Conservation (phyloP, 805 yeast genomes). For the Saccharomycopsis sp. region DNA sequence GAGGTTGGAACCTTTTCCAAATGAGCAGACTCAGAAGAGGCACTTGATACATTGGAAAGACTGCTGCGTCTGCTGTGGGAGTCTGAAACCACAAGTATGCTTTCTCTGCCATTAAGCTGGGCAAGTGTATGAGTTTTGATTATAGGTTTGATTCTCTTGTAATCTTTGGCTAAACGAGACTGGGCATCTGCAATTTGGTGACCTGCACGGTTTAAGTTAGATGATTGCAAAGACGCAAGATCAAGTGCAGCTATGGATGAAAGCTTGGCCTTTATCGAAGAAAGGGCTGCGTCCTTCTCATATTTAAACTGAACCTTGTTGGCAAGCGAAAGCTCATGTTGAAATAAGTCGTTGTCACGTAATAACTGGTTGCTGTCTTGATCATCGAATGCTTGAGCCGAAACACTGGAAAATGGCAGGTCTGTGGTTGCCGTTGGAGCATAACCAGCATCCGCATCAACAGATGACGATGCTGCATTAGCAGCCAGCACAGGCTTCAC, state of each 20-base stretch:
- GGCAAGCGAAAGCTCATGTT: not conserved
- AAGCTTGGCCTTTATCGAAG: not conserved
- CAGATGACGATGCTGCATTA: no score
- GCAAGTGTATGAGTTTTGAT: slow-evolving; percentile 5
- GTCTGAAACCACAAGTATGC: slow-evolving; percentile 7
- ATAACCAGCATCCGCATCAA: no score
- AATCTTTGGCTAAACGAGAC: not conserved
- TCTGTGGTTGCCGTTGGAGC: no score
- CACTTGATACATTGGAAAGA: not conserved
- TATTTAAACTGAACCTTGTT: not conserved
- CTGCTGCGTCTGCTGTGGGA: not conserved
- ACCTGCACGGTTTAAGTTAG: not conserved
- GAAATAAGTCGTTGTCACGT: no score
- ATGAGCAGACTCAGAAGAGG: not conserved
- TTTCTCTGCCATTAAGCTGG: slow-evolving; percentile 12
- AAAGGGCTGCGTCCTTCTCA: slow-evolving; percentile 6
- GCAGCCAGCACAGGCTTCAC: no score
- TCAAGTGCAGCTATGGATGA: slow-evolving; percentile 4
- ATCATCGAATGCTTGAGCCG: no score
- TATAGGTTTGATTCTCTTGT: slow-evolving; percentile 1
- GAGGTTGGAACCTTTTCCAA: not conserved
- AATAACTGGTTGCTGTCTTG: no score
- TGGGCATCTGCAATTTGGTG: not conserved
- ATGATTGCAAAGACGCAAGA: slow-evolving; percentile 1
- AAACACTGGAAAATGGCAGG: no score